Conservation (phyloP, 495 filamentous ascomycete genomes). For the Tuber calosporum region DNA sequence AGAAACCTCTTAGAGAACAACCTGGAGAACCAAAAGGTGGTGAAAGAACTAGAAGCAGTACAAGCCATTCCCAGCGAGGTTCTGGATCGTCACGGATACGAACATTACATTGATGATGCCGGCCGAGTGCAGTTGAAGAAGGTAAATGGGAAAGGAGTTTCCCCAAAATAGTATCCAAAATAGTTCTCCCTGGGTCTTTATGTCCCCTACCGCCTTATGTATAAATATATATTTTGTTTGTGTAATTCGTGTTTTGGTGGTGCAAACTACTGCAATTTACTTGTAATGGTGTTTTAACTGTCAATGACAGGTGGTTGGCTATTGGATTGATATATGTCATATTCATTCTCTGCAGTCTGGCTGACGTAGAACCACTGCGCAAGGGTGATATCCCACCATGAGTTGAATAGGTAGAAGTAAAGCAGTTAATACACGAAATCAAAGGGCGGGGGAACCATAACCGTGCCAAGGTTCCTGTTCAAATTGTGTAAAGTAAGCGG, state of each 20-base stretch:
- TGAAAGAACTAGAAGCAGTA: slow-evolving; percentile 53
- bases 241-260: not conserved
- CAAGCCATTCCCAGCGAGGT: slow-evolving; percentile 50
- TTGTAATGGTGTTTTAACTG: not conserved
- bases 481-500: no score
- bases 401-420: not conserved
- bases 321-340: not conserved
- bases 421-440: not conserved
- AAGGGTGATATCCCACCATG: not conserved
- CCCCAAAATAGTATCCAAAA: not conserved
- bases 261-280: not conserved
- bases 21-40: slow-evolving; percentile 56
- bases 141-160: slow-evolving; percentile 16
- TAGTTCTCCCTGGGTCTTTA: not conserved
- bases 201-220: not conserved
- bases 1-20: slow-evolving; percentile 65
- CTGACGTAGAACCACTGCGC: not conserved
- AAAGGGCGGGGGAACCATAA: not conserved
- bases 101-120: slow-evolving; percentile 51
- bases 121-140: slow-evolving; percentile 45
- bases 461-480: no score
- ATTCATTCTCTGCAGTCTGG: not conserved
- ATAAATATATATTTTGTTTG: no score
- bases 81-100: slow-evolving; percentile 50
- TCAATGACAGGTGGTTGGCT: not conserved